Base-by-base conservation (phyloP, 352 stramenopile genomes). In the Thalassiosira exigua region DNA sequence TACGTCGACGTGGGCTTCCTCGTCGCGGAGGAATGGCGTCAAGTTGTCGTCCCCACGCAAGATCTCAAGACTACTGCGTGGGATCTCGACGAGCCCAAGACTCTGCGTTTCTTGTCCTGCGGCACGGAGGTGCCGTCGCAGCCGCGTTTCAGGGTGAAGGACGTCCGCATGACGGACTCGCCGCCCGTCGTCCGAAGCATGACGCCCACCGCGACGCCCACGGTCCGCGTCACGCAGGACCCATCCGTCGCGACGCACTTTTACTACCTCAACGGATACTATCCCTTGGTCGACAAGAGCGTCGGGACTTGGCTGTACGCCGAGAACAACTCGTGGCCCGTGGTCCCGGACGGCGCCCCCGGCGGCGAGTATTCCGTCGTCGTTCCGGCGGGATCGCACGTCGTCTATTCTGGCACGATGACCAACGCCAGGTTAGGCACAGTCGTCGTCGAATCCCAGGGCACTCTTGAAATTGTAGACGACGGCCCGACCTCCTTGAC, bases 21-120 rank as follows among this genome's bases (percentile, higher is more conserved):
- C 9, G 48, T 72, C 3, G 11, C 46, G 0, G 36, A 53, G 3
- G 69, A 79, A 42, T 79, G 33, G 27, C 12, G 69, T 1, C 69
- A 57, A 17, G 69, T 71, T 27, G 58, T 79, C 58, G 66, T 79
- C 19, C 69, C 69, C 19, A 39, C 36, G 27, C 22, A 41, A 5
- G 69, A 79, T 62, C 17, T 74, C 14, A 50, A 48, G 26, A 65
- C 26, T 54, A 19, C 59, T 17, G 36, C 4, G 21, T 69, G 39
- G 39, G 32, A 60, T 29, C n/a, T 76, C 1, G 11, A 44, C 26
- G 29, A 48, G 4, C 42, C 70, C 3, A 58, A 72, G 30, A 33
- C n/a, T 1, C n/a, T 76, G n/a, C 61, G 44, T 14, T 76, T 76
- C 39, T 57, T 29, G 54, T 70, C n/a, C 14, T 76, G 67, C 53